phyloP scores from a whole-genome alignment of 768 basidiomycete genomes.

The Gautieria morchelliformis region DNA sequence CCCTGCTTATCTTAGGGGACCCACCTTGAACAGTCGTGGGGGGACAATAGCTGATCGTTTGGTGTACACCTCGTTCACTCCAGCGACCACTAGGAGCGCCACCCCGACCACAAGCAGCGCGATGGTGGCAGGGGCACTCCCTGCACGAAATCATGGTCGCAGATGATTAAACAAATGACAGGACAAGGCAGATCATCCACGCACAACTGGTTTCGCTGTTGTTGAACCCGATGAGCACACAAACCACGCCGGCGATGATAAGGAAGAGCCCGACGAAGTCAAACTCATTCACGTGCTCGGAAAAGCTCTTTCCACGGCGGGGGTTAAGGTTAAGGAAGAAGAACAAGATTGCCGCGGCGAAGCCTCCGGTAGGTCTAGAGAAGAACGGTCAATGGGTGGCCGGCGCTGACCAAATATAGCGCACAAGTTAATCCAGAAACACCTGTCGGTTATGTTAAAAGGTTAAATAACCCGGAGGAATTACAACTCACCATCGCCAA shows the following conservation, averaged over 20 bases:
- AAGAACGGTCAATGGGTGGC: neutral
- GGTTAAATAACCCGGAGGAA: too few relatives aligned
- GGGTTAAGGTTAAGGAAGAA: constrained; percentile 28
- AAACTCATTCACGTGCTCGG: constrained; percentile 25
- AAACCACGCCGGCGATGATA: constrained; percentile 26
- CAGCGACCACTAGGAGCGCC: constrained; percentile 20
- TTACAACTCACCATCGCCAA: constrained; percentile 59
- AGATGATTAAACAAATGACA: neutral
- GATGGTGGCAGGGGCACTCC: constrained; percentile 25
- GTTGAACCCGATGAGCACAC: constrained; percentile 31
- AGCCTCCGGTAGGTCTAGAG: constrained; percentile 26
- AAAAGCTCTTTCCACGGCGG: constrained; percentile 22
- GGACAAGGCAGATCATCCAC: neutral
- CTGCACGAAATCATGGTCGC: constrained; percentile 8
- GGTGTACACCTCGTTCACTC: constrained; percentile 27
- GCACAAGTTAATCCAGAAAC: constrained; percentile 49
- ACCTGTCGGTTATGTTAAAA: constrained; percentile 28
- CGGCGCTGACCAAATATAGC: neutral
- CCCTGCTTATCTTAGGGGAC: neutral
- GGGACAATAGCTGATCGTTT: constrained; percentile 29
- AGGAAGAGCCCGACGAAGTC: constrained; percentile 31
- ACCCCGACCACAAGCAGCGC: constrained; percentile 27
- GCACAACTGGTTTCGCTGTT: constrained; percentile 24
- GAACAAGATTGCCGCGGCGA: constrained; percentile 23
- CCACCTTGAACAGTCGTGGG: constrained; percentile 28